Evolutionary conservation across 805 yeast genomes (phyloP), one percentile per base, ranked within the genome.

Genomic region (Millerozyma acaciae): DNA sequence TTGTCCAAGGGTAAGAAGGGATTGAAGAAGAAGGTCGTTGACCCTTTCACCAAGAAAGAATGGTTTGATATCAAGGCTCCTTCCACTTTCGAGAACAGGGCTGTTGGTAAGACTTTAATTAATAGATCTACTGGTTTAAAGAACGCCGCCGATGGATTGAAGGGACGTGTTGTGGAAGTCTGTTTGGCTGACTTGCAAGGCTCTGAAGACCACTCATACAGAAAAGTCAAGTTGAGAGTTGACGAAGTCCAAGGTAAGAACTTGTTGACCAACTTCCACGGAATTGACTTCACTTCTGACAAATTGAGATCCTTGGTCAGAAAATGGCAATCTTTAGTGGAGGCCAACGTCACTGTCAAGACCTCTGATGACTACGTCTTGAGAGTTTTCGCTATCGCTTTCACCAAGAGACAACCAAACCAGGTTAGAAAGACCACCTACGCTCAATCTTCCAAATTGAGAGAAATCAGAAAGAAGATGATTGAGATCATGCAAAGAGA

Each of bases 41-140:
- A 90, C 80, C 97, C 97, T 67, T 90, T 90, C 93, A 78, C 96
- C 82, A 88, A 89, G 75, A 90, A 90, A 77, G 97, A 89, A 62
- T 90, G 97, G 97, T 89, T 76, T 72, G 95, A 85, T 72, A 86
- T 89, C 75, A 88, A 89, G 78, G 97, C 97, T 53, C 97, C 97
- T 65, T 82, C 97, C 60, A 88, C 96, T 59, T 90, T 89, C 63
- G 97, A 89, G 75, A 87, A 86, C 84, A 89, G 96, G 76, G 86
- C 85, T 62, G 97, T 88, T 65, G 97, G 97, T 73, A 89, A 90
- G 81, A 90, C 97, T 58, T 78, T 90, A 62, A 94, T 90, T 71
- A 90, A 90, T 95, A 90, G 86, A 71, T 84, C 96, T 44, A 85
- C 96, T 58, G 97, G 97, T 85, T 79, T 90, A 69, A 84, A 85